Evolutionary conservation across 106 monocot species (phyloP).

Genomic region (Posidonia australis): DNA sequence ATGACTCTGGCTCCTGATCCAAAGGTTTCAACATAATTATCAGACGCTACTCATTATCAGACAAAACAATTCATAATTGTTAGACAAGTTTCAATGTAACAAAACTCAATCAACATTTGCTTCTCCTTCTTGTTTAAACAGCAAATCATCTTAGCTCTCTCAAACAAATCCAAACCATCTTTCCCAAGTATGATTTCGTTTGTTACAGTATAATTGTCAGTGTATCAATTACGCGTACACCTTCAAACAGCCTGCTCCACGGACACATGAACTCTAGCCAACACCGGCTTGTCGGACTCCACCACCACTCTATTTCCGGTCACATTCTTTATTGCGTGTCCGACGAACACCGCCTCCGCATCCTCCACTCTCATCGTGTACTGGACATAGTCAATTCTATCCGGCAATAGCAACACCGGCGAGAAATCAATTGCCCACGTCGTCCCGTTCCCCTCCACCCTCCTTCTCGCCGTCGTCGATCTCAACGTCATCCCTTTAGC

Average conservation of each 20-base stretch:
- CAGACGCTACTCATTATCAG: too few relatives aligned
- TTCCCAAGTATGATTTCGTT: background rate
- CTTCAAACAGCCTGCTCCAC: constrained; percentile 29
- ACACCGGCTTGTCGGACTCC: constrained; percentile 20
- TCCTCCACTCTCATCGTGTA: constrained; percentile 11
- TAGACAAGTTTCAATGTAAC: too few relatives aligned
- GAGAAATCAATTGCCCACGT: constrained; percentile 46
- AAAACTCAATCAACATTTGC: too few relatives aligned
- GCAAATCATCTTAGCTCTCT: too few relatives aligned
- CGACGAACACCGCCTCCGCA: constrained; percentile 12
- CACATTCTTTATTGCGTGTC: constrained; percentile 35
- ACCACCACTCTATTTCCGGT: constrained; percentile 35
- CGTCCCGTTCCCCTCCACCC: constrained; percentile 33
- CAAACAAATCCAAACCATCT: too few relatives aligned
- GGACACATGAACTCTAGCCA: constrained; percentile 33
- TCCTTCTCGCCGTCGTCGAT: constrained; percentile 34
- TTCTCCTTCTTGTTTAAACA: too few relatives aligned
- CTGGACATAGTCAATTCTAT: constrained; percentile 40
- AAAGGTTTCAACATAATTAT: too few relatives aligned
- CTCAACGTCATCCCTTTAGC: constrained; percentile 38
- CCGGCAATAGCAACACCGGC: constrained; percentile 38
- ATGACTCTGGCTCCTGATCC: too few relatives aligned
- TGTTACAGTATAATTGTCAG: background rate
- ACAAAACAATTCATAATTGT: too few relatives aligned
- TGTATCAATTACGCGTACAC: too few relatives aligned